These are phyloP conservation scores for Wickerhamomyces chaumierensis DNA, from an alignment of 805 yeast species.

Conservation along the genomic window DNA sequence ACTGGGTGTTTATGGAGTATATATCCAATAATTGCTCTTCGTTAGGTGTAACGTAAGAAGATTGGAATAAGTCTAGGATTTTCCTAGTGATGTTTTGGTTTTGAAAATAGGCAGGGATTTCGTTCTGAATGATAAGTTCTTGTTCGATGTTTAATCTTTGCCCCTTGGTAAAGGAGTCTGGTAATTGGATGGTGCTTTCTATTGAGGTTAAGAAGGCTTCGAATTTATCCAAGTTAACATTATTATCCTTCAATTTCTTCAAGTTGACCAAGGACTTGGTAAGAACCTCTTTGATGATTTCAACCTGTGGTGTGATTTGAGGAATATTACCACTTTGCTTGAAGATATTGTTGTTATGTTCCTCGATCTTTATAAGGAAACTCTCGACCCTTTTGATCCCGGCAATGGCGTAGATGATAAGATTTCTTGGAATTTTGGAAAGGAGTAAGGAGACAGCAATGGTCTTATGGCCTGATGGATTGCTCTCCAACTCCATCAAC, in stretches of 20 bases:
- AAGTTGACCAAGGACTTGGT: slow-evolving; percentile 33
- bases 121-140: slow-evolving; percentile 15
- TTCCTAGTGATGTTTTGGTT: background rate
- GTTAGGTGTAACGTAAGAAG: background rate
- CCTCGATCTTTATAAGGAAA: slow-evolving; percentile 14
- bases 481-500: slow-evolving; percentile 32
- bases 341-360: slow-evolving; percentile 6
- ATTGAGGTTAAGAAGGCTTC: slow-evolving; percentile 54
- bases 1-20: slow-evolving; percentile 45
- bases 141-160: slow-evolving; percentile 13
- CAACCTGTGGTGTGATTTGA: slow-evolving; percentile 31
- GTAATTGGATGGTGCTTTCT: slow-evolving; percentile 21
- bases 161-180: slow-evolving; percentile 1
- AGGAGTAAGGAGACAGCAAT: slow-evolving; percentile 48
- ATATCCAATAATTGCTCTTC: slow-evolving; percentile 1
- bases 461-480: slow-evolving; percentile 18
- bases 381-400: slow-evolving; percentile 47
- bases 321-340: slow-evolving; percentile 23
- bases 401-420: slow-evolving; percentile 53
- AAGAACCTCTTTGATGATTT: slow-evolving; percentile 16
- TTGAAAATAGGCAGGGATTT: slow-evolving; percentile 17
- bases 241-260: slow-evolving; percentile 19
- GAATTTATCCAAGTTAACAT: slow-evolving; percentile 34
- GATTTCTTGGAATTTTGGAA: slow-evolving; percentile 59
- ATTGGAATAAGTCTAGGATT: slow-evolving; percentile 2